These are phyloP conservation scores for Fraxinus xanthoxyloides DNA, from an alignment of 305 asterid genomes.

Conservation along the genomic window DNA sequence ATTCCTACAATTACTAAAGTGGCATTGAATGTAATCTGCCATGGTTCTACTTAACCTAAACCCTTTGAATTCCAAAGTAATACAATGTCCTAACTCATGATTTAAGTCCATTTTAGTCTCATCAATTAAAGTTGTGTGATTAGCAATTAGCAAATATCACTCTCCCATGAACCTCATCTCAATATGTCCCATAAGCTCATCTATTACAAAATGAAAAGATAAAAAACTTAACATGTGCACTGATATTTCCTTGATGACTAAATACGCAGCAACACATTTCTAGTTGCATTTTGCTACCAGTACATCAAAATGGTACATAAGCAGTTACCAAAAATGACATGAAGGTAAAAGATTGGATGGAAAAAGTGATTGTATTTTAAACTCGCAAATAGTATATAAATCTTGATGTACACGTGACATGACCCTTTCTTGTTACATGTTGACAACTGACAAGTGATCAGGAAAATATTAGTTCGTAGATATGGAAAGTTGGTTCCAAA, in stretches of 20 bases:
- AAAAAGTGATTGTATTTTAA: no score
- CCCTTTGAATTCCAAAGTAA: not conserved
- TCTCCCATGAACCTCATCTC: not conserved
- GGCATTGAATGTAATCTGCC: not conserved
- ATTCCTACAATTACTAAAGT: not conserved
- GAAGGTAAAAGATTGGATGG: no score
- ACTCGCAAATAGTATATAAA: no score
- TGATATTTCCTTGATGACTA: not conserved
- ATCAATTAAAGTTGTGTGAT: not conserved
- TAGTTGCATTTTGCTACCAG: not conserved
- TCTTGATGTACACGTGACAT: no score
- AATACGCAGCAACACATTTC: slow-evolving; percentile 8
- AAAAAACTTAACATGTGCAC: not conserved
- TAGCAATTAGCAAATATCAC: not conserved
- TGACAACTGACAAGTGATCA: not conserved
- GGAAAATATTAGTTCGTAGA: not conserved
- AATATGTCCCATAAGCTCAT: not conserved
- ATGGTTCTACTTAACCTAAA: not conserved
- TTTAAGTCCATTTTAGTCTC: not conserved
- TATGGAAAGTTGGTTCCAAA: not conserved
- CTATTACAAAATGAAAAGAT: not conserved
- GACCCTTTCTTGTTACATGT: not conserved
- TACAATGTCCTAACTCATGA: not conserved
- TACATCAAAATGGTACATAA: no score
- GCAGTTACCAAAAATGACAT: no score